A percentile compares a stretch with the other conserved stretches of the same genome.
Conservation (phyloP, 257 asterid genomes). For the Solanum chiquidenum region DNA sequence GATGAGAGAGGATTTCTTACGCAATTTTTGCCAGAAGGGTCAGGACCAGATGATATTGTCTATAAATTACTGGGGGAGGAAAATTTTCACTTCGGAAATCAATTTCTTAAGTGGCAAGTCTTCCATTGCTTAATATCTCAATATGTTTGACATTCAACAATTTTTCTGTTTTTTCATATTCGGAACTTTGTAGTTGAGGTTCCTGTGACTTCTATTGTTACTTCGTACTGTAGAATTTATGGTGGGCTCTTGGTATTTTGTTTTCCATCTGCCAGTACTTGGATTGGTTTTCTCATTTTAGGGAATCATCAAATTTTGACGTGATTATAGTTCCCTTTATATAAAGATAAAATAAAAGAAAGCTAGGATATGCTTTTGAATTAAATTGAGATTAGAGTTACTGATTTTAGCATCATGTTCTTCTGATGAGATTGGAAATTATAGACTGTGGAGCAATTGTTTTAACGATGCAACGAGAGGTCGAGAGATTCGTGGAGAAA, state of each 20-base stretch:
- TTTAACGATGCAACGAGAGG: neutral
- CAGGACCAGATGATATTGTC: slow-evolving; percentile 42
- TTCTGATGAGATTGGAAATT: neutral
- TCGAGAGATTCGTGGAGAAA: neutral
- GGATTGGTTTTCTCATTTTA: neutral
- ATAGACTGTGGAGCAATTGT: neutral
- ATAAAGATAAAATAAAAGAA: neutral
- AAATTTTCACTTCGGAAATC: slow-evolving; percentile 79
- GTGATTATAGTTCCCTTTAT: neutral
- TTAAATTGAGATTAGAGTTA: neutral
- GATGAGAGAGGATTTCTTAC: slow-evolving; percentile 51
- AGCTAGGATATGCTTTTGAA: neutral
- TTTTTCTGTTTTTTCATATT: neutral
- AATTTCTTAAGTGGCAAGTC: slow-evolving; percentile 67
- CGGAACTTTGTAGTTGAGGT: neutral
- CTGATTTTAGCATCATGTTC: neutral
- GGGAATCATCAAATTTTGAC: neutral
- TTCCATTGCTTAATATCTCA: slow-evolving; percentile 2
- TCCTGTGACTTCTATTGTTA: neutral
- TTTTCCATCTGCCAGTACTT: neutral
- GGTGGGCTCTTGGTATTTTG: neutral
- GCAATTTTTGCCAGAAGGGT: slow-evolving; percentile 57
- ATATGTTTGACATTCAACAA: neutral
- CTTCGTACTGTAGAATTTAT: neutral
- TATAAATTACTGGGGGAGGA: slow-evolving; percentile 65